A percentile compares a stretch with the other conserved stretches of the same genome.
These are phyloP conservation scores for Cladosporium sp. DNA, from an alignment of 2,329 filamentous ascomycete genomes.

Conservation along the genomic window DNA sequence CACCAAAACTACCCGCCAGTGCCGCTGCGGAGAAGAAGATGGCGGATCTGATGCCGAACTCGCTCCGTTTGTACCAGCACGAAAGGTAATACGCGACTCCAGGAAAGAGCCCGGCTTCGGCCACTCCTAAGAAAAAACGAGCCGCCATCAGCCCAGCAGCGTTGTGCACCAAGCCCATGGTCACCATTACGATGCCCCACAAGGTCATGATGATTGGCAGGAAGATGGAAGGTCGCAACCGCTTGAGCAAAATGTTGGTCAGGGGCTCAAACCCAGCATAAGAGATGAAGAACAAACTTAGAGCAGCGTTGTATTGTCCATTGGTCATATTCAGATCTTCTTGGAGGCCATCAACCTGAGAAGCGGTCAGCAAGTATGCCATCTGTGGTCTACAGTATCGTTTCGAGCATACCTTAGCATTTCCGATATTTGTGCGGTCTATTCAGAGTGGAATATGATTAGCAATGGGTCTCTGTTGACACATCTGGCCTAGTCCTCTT, in stretches of 20 bases:
- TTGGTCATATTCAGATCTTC: conserved; percentile 60
- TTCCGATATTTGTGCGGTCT: conserved; percentile 47
- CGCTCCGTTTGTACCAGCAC: conserved; percentile 75
- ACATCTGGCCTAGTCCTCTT: not conserved
- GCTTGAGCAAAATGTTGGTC: conserved; percentile 76
- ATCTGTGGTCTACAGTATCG: too few relatives aligned
- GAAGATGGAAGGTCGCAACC: conserved; percentile 69
- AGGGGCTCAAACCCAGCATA: conserved; percentile 76
- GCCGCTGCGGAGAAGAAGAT: conserved; percentile 83
- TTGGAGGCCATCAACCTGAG: conserved; percentile 42
- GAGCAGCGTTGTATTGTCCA: conserved; percentile 65
- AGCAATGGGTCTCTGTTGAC: not conserved
- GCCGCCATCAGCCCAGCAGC: conserved; percentile 27
- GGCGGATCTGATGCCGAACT: conserved; percentile 75
- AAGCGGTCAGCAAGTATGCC: not conserved
- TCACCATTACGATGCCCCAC: conserved; percentile 49
- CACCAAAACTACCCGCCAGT: conserved; percentile 72
- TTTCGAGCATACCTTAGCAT: conserved; percentile 48
- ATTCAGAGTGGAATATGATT: not conserved
- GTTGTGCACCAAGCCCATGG: conserved; percentile 25
- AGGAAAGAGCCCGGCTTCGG: conserved; percentile 50
- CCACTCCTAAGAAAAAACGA: conserved; percentile 29
- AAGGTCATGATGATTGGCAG: conserved; percentile 67
- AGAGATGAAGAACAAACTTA: conserved; percentile 84
- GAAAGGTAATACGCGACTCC: conserved; percentile 76